Conservation (phyloP, 108 stramenopile species). For the Parietichytrium sp. region DNA sequence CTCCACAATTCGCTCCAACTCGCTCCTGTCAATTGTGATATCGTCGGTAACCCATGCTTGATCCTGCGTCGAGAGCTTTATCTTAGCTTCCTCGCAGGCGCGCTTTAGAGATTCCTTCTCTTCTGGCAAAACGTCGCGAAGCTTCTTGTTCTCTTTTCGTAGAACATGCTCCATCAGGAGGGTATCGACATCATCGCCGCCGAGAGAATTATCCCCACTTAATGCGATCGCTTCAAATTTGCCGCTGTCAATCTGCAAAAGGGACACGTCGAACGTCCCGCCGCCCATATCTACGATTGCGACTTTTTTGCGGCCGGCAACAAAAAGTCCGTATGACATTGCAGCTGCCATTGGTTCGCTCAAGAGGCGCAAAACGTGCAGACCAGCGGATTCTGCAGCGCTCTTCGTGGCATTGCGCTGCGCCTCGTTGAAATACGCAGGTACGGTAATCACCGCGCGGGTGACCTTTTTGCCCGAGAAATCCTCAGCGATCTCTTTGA, state of each 20-base stretch:
- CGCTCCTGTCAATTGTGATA: background rate
- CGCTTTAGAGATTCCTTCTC: background rate
- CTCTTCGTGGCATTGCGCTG: background rate
- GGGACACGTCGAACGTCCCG: conserved; percentile 22
- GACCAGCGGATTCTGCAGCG: background rate
- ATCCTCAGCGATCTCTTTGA: background rate
- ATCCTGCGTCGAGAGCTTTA: background rate
- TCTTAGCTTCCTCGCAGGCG: conserved; percentile 11
- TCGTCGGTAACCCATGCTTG: conserved; percentile 20
- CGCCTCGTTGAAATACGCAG: background rate
- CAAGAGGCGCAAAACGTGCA: background rate
- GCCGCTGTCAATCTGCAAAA: background rate
- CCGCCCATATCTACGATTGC: conserved; percentile 32
- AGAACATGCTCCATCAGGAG: background rate
- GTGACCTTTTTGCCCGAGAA: background rate
- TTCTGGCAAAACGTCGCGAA: background rate
- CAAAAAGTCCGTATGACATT: conserved; percentile 28
- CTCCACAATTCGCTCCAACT: background rate
- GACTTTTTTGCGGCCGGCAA: background rate
- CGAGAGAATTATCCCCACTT: background rate
- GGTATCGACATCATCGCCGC: background rate
- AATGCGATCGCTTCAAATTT: conserved; percentile 37
- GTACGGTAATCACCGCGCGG: conserved; percentile 28
- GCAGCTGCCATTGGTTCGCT: conserved; percentile 26
- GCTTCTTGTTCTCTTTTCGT: too few relatives aligned